Base-by-base conservation (phyloP, 352 stramenopile species). In the Globisporangium cederbergense region DNA sequence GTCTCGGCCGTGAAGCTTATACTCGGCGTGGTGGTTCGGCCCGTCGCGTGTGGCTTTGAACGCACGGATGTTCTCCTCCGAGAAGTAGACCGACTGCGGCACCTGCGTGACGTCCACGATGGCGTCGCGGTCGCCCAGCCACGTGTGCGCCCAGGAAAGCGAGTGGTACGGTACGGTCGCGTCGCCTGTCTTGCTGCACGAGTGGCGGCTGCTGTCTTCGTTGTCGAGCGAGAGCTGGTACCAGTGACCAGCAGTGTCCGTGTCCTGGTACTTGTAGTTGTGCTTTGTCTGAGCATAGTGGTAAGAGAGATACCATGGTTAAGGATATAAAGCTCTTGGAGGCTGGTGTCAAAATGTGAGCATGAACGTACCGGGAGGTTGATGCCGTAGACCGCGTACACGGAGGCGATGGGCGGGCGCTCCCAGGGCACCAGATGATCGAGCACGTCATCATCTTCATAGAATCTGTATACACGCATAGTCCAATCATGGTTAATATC, bases 81-180 rank as follows among this genome's bases (percentile, higher is more conserved):
- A 87, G 65, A 89, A 91, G 53, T 93, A 91, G 46, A 93, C 84
- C 18, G 72, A 81, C 62, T 91, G 84, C 8, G 84, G 84, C 0
- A 77, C 77, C 45, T 88, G 77, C n/a, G 80, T 93, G n/a, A 93
- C 75, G 22, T 83, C 77, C 7, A 93, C 81, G 3, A 67, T 64
- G 13, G 70, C 72, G 0, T 73, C 75, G 16, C 68, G 64, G 3
- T 71, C 62, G 9, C 81, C 83, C 7, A 94, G 74, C 85, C 85
- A 94, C 14, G 81, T 88, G 67, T 94, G 85, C 0, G 81, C 81
- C 76, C 75, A 92, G 8, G 85, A 90, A 13, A 94, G 70, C 30
- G 85, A 94, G 71, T 94, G 83, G 54, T 94, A 94, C 13, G 79
- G 68, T 22, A 91, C 83, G 4, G 85, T 94, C 60, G 72, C 81